phyloP scores from a whole-genome alignment of 768 basidiomycete species.

The Asterophora parasitica region DNA sequence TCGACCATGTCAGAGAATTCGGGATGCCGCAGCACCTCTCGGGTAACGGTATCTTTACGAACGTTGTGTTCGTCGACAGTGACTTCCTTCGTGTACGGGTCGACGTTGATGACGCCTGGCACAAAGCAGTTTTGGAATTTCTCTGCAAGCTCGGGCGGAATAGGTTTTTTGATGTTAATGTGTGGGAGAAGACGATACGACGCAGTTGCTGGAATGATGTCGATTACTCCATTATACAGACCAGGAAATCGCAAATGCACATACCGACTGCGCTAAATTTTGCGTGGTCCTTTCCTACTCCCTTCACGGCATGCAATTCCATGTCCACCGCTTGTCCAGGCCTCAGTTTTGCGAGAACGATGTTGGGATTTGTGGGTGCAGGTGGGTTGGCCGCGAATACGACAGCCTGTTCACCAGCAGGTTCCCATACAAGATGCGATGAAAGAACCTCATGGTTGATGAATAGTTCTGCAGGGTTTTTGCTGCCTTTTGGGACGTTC shows the following conservation, averaged over 20 bases:
- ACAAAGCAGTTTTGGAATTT: constrained; percentile 90
- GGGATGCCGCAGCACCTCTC: constrained; percentile 88
- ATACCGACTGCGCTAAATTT: constrained; percentile 94
- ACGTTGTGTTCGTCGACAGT: constrained; percentile 60
- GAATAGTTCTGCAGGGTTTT: constrained; percentile 63
- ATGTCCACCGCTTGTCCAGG: constrained; percentile 86
- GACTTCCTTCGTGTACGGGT: constrained; percentile 52
- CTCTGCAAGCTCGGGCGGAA: constrained; percentile 69
- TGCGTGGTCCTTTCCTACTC: constrained; percentile 90
- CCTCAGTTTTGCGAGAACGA: constrained; percentile 85
- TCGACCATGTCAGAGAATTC: constrained; percentile 85
- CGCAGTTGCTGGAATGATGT: constrained; percentile 66
- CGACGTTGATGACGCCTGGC: constrained; percentile 67
- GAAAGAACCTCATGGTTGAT: constrained; percentile 66
- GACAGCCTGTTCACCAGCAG: constrained; percentile 74
- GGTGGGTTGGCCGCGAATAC: constrained; percentile 55
- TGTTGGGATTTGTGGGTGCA: constrained; percentile 69
- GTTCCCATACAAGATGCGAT: constrained; percentile 66
- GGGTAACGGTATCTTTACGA: constrained; percentile 82
- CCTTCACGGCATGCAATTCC: constrained; percentile 89
- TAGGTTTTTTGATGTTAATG: constrained; percentile 69
- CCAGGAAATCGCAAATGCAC: constrained; percentile 15
- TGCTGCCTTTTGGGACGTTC: constrained; percentile 46
- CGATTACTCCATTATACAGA: not conserved
- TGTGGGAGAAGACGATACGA: constrained; percentile 90